These are phyloP conservation scores for Raphanus raphanistrum DNA, from an alignment of 345 rosid species.

Conservation along the genomic window DNA sequence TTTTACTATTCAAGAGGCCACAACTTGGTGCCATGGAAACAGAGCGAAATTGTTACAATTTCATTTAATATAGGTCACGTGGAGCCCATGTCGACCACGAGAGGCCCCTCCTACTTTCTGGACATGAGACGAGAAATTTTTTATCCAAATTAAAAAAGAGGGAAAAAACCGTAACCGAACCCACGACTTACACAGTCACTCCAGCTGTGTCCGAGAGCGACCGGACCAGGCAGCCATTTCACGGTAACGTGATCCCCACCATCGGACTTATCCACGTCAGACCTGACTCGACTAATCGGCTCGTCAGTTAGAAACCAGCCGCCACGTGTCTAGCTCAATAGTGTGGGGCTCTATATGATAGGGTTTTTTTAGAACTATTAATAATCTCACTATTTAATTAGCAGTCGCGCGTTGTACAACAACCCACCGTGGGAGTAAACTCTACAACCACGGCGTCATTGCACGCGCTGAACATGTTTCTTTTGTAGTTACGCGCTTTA, in stretches of 20 bases:
- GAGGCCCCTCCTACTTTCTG: slow-evolving; percentile 24
- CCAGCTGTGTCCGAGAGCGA: slow-evolving; percentile 38
- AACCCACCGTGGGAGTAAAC: slow-evolving; percentile 22
- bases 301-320: background rate
- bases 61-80: slow-evolving; percentile 1
- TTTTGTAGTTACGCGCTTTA: background rate
- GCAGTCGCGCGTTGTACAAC: background rate
- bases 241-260: slow-evolving; percentile 1
- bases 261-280: slow-evolving; percentile 28
- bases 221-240: slow-evolving; percentile 34
- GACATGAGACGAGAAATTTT: slow-evolving; percentile 18
- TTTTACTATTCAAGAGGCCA: no score
- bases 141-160: background rate
- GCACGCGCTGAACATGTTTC: background rate
- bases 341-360: background rate
- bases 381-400: background rate
- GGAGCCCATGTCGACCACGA: slow-evolving; percentile 31
- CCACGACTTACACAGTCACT: background rate
- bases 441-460: slow-evolving; percentile 8
- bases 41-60: no score
- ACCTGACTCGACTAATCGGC: slow-evolving; percentile 17
- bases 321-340: slow-evolving; percentile 29
- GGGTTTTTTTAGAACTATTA: slow-evolving; percentile 19
- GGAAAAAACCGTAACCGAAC: slow-evolving; percentile 31
- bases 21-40: no score